Evolutionary conservation across 768 basidiomycete species (phyloP), one percentile per base, ranked within the genome.

Genomic region (Pluteus cervinus): DNA sequence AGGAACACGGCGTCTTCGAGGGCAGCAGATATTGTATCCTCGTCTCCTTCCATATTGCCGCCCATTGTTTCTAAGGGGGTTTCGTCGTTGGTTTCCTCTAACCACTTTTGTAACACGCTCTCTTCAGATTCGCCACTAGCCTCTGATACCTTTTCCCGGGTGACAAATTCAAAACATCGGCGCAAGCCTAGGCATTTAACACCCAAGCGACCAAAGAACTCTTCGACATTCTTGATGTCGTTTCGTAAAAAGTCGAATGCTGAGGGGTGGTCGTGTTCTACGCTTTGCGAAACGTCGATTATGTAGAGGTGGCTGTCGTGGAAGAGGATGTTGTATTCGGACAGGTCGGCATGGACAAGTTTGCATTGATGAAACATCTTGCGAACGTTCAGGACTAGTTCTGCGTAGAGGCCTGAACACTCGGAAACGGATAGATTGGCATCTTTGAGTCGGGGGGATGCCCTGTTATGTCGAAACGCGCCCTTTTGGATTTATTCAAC

Each of bases 261-360:
- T 20, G 84, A 71, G 0, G 94, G 96, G 50, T 99, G 96, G 58
- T 98, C 94, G 54, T 97, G 93, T 51, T 99, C 96, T 24, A 99
- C 93, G 45, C 90, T 93, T 56, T 99, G 96, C 1, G 93, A 96
- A 41, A 99, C 96, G 58, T 99, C 96, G 62, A 99, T 98, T 50
- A 98, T 83, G 60, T 77, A 91, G 12, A 96, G 71, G 51, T 90
- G 88, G 1, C 62, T 69, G 33, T 77, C 65, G 60, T 90, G 86
- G 52, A 79, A 94, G 53, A 99, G 73, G 50, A 99, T 81, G 56
- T 99, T 99, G 74, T 99, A 99, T 58, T 99, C 96, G 38, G 88
- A 92, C 36, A 99, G 73, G 69, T 99, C 96, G 33, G 94, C 96
- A 52, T 99, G 96, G 0, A 99, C 94, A 41, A 99, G 79, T 41